Evolutionary conservation across 176 grass and related monocot genomes (phyloP).

Genomic region (Paspalum vaginatum): DNA sequence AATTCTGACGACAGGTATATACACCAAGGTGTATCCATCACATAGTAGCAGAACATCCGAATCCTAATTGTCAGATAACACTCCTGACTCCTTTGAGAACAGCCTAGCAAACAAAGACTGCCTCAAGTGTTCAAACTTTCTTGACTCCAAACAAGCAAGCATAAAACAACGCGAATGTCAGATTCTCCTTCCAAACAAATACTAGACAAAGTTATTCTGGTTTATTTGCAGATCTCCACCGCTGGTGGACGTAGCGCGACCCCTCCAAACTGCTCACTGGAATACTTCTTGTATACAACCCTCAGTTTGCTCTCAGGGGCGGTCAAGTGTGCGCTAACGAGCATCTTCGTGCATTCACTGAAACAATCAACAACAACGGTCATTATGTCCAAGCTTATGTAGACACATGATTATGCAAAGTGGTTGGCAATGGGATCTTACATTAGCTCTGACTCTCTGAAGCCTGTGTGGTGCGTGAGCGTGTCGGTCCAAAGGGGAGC

Average conservation of each 20-base stretch:
- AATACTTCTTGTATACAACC: constrained; percentile 87
- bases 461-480: constrained; percentile 72
- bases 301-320: constrained; percentile 68
- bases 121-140: constrained; percentile 34
- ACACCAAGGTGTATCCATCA: too few species aligned
- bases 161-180: constrained; percentile 42
- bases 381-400: not conserved
- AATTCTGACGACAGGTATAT: too few species aligned
- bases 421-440: constrained; percentile 42
- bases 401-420: not conserved
- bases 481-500: constrained; percentile 84
- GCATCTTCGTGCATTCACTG: constrained; percentile 58
- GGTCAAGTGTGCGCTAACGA: constrained; percentile 59
- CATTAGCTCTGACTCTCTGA: constrained; percentile 64
- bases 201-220: constrained; percentile 12
- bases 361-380: constrained; percentile 6
- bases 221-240: constrained; percentile 45
- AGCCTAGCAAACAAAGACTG: constrained; percentile 38
- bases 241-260: constrained; percentile 66
- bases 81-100: constrained; percentile 32
- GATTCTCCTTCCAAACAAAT: constrained; percentile 40
- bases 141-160: constrained; percentile 50
- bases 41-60: too few species aligned
- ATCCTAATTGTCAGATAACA: constrained; percentile 42
- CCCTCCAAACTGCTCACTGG: constrained; percentile 55